phyloP scores from a whole-genome alignment of 345 rosid genomes.

The Jatropha curcas region DNA sequence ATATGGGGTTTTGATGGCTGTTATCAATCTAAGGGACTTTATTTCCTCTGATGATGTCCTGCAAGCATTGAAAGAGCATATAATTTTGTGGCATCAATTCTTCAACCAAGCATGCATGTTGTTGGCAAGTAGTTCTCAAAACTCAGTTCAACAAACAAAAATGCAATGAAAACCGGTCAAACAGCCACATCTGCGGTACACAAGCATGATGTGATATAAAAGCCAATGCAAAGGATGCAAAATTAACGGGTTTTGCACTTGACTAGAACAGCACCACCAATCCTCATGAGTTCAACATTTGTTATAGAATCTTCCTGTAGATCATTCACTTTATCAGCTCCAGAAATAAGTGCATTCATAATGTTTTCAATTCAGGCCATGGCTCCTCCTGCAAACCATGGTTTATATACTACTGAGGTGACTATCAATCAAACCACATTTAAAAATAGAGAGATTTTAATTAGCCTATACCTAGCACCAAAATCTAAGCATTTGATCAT shows the following conservation, averaged over 20 bases:
- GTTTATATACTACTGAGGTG: background rate
- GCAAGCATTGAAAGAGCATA: slow-evolving; percentile 20
- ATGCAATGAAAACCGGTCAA: too few species aligned
- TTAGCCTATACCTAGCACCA: background rate
- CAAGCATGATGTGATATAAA: background rate
- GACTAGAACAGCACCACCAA: background rate
- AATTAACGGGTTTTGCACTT: background rate
- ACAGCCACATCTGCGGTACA: background rate
- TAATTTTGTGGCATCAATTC: slow-evolving; percentile 15
- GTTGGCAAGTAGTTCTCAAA: background rate
- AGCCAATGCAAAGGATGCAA: background rate
- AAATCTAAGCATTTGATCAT: background rate
- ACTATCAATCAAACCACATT: background rate
- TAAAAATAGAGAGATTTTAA: background rate
- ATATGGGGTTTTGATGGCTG: slow-evolving; percentile 93
- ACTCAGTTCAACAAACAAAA: background rate
- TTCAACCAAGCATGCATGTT: background rate
- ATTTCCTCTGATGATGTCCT: slow-evolving; percentile 75
- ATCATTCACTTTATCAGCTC: background rate
- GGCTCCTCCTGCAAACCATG: background rate
- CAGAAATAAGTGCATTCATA: too few species aligned
- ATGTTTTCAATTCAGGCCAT: background rate
- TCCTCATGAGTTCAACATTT: background rate
- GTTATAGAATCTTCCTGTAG: background rate
- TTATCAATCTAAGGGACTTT: slow-evolving; percentile 66